Conservation (phyloP, 1,284 basidiomycete genomes). For the Marasmius tenuissimus region DNA sequence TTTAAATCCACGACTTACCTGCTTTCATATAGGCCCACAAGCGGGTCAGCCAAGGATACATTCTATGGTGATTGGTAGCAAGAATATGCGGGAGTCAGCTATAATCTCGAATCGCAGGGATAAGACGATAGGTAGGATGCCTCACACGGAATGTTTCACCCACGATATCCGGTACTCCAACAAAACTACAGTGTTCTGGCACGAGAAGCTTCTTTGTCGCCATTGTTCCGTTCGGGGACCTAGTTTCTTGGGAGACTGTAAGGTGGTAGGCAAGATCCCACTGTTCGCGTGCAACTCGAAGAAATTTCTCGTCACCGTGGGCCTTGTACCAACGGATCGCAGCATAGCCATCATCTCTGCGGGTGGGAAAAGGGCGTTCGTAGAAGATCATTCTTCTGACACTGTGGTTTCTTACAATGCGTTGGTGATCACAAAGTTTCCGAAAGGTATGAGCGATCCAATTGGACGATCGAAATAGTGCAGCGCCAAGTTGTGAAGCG, state of each 20-base stretch:
- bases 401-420: too few relatives aligned
- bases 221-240: neutral
- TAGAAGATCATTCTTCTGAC: too few relatives aligned
- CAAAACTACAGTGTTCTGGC: neutral
- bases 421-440: too few relatives aligned
- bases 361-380: neutral
- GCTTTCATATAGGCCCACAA: neutral
- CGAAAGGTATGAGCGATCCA: too few relatives aligned
- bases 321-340: neutral
- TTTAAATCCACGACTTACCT: neutral
- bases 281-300: neutral
- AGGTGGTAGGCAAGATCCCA: neutral
- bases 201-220: neutral
- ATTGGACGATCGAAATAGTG: too few relatives aligned
- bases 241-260: neutral
- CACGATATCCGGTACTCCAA: neutral
- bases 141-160: neutral
- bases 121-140: neutral
- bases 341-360: neutral
- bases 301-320: neutral
- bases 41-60: neutral
- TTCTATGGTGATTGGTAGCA: neutral
- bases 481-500: too few relatives aligned
- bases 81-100: too few relatives aligned
- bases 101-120: neutral